A percentile compares a stretch with the other conserved stretches of the same genome.
Conservation (phyloP, 352 stramenopile species). For the Thalassiosira ordinaria region DNA sequence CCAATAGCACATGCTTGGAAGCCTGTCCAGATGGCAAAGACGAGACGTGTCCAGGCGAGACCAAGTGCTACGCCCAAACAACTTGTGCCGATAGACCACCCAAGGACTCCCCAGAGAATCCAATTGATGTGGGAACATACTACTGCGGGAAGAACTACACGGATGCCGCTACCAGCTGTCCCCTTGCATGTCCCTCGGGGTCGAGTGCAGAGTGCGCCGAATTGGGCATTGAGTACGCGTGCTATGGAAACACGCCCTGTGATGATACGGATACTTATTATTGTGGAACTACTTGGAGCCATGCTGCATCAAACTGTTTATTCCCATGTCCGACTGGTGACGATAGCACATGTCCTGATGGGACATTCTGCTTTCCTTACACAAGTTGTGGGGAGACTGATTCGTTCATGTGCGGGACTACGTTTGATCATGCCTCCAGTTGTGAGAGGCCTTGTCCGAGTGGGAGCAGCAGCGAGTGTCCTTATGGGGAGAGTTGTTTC, state of each 20-base stretch:
- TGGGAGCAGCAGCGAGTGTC: slow-evolving; percentile 45
- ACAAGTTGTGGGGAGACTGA: slow-evolving; percentile 54
- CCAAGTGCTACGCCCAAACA: slow-evolving; percentile 57
- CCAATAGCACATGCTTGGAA: slow-evolving; percentile 52
- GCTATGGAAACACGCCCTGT: slow-evolving; percentile 58
- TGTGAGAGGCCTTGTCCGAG: slow-evolving; percentile 44
- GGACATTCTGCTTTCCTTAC: slow-evolving; percentile 62
- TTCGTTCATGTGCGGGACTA: slow-evolving; percentile 63
- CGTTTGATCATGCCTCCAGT: slow-evolving; percentile 53
- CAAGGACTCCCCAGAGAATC: background rate
- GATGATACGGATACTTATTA: slow-evolving; percentile 51
- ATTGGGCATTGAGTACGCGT: slow-evolving; percentile 59
- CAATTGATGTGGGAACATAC: slow-evolving; percentile 39
- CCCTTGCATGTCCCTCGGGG: slow-evolving; percentile 54
- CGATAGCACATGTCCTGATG: slow-evolving; percentile 45
- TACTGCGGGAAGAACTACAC: slow-evolving; percentile 61
- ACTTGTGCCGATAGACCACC: slow-evolving; percentile 35
- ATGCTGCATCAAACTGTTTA: slow-evolving; percentile 63
- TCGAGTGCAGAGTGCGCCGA: slow-evolving; percentile 52
- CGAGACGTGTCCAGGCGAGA: slow-evolving; percentile 31
- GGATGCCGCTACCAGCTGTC: slow-evolving; percentile 53
- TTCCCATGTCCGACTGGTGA: slow-evolving; percentile 49
- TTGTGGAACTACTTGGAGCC: slow-evolving; percentile 58
- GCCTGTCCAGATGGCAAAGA: slow-evolving; percentile 50
- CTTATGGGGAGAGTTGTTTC: slow-evolving; percentile 52